Conservation (phyloP, 257 asterid species). For the Jacaranda copaia region DNA sequence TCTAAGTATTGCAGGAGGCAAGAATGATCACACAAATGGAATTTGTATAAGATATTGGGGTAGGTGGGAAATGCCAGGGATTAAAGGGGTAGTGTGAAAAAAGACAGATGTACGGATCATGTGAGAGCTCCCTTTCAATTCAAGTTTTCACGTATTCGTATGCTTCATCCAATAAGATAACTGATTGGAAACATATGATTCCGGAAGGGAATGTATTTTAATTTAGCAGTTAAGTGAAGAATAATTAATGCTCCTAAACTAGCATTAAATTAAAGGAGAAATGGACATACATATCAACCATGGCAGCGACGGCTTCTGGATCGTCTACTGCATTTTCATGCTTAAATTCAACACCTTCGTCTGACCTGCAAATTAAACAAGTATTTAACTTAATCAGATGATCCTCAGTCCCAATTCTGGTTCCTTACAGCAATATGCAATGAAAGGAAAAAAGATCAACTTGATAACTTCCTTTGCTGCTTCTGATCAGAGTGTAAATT, state of each 20-base stretch:
- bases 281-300: constrained; percentile 68
- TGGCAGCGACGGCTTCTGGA: constrained; percentile 68
- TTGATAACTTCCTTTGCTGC: background rate
- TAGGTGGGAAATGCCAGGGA: constrained; percentile 29
- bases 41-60: background rate
- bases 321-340: constrained; percentile 61
- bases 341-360: constrained; percentile 39
- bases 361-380: constrained; percentile 43
- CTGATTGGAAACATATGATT: constrained; percentile 18
- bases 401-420: background rate
- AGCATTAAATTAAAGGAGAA: background rate
- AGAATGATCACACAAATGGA: background rate
- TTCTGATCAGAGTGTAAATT: too few species aligned
- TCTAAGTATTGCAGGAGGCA: background rate
- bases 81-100: background rate
- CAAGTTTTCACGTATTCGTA: too few species aligned
- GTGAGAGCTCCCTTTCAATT: constrained; percentile 14
- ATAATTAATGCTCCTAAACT: background rate
- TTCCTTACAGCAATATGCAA: background rate
- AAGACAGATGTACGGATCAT: constrained; percentile 26
- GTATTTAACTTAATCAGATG: background rate
- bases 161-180: too few species aligned
- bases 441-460: background rate
- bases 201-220: background rate
- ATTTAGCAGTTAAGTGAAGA: background rate